Conservation (phyloP, 768 basidiomycete genomes). For the Lactifluus hygrophoroides region DNA sequence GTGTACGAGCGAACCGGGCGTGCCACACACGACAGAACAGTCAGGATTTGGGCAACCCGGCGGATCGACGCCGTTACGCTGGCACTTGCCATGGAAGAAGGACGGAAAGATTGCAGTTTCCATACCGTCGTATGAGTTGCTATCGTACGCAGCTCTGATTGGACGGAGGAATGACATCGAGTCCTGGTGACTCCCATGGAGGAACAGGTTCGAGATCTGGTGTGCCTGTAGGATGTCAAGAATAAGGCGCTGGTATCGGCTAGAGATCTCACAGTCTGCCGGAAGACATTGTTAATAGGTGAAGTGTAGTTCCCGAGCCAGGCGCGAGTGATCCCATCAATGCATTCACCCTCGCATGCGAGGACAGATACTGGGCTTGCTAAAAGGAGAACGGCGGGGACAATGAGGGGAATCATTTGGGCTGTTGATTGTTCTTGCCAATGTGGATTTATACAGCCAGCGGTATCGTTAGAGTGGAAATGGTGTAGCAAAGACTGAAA, state of each 20-base stretch:
- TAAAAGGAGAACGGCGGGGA: conserved; percentile 17
- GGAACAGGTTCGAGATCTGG: conserved; percentile 31
- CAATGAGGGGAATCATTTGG: conserved; percentile 7
- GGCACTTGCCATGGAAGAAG: conserved; percentile 76
- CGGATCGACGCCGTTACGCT: conserved; percentile 47
- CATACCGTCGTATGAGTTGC: conserved; percentile 36
- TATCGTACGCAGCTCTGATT: conserved; percentile 38
- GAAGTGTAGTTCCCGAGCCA: conserved; percentile 42
- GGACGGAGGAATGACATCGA: conserved; percentile 35
- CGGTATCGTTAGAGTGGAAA: not conserved
- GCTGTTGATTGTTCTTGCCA: not conserved
- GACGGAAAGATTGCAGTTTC: conserved; percentile 53
- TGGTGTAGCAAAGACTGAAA: not conserved
- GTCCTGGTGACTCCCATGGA: conserved; percentile 22
- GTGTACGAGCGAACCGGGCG: conserved; percentile 72
- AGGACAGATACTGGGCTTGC: conserved; percentile 32
- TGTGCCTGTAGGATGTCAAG: conserved; percentile 28
- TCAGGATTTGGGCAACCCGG: conserved; percentile 71
- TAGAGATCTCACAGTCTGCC: conserved; percentile 34
- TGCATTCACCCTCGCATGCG: conserved; percentile 69
- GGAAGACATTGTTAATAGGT: conserved; percentile 34
- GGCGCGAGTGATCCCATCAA: conserved; percentile 47
- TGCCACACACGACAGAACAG: conserved; percentile 72
- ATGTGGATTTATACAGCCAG: not conserved
- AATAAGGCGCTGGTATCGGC: conserved; percentile 3